Base-by-base conservation (phyloP, 2,329 filamentous ascomycete genomes). In the Colletotrichum melonis region DNA sequence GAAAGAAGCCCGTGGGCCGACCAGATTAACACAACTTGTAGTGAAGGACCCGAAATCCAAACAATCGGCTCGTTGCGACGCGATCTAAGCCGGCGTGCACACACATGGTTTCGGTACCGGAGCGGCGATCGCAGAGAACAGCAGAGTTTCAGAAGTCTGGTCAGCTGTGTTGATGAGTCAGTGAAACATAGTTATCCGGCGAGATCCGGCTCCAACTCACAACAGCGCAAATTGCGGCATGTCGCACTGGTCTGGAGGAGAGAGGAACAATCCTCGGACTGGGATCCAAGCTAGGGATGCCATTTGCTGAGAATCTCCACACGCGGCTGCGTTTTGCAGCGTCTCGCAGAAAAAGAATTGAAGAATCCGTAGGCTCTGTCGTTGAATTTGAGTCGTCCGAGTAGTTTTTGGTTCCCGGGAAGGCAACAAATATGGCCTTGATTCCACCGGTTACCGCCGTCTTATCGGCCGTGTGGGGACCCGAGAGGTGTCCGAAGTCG, bases 401-500 rank as follows among this genome's bases (percentile, higher is more conserved):
- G 16, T 30, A 22, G 26, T 26, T 16, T 52, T 24, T 28, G 38
- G 38, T 26, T 28, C 26, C 30, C n/a, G 26, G 19, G 30, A 19
- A 19, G 24, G 38, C 24, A 19, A 42, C 28, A 8, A 24, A 24
- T 22, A 42, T 56, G 46, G 35, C 55, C 56, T 46, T 38, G 46
- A 30, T 62, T 38, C 19, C 9, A 60, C 71, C 67, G 46, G 67
- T 28, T 54, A 11, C 42, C 60, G 32, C 67, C 35, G 60, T 19
- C 46, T 22, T 57, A 35, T 62, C 71, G 67, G 46, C 38, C 42
- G 19, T 49, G 67, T 65, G 70, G 67, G 54, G 70, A 32, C 24
- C 70, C 59, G 42, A 59, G n/a, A 22, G 38, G 32, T 24, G 22
- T 38, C 71, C 71, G 67, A 71, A 62, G 22, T 73, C 56, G 71